A percentile compares a stretch with the other conserved stretches of the same genome.
These are phyloP conservation scores for Dendrostoma leiphaemia DNA, from an alignment of 2,329 filamentous ascomycete species.

Conservation along the genomic window DNA sequence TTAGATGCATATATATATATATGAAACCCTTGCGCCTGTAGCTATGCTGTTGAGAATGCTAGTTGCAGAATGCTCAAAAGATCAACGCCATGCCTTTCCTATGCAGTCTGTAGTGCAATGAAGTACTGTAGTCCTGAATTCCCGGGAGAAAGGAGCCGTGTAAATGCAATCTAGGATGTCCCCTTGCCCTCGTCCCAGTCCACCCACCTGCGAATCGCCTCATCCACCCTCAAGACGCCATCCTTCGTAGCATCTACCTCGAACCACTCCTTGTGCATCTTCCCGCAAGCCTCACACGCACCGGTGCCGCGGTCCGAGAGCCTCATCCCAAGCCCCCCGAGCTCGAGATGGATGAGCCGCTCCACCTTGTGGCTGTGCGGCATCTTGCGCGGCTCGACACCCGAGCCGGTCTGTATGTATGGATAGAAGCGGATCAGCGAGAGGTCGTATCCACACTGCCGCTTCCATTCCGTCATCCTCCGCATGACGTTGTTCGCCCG, in stretches of 20 bases:
- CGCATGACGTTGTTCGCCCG: slow-evolving; percentile 80
- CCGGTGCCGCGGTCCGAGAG: slow-evolving; percentile 47
- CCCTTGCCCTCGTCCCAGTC: slow-evolving; percentile 66
- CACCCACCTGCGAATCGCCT: slow-evolving; percentile 80
- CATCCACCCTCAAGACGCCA: slow-evolving; percentile 43
- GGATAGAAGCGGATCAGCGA: slow-evolving; percentile 91
- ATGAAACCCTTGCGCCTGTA: not conserved
- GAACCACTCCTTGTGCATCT: slow-evolving; percentile 93
- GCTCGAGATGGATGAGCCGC: slow-evolving; percentile 83
- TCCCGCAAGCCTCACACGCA: slow-evolving; percentile 72
- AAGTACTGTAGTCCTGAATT: not conserved
- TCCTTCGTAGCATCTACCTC: slow-evolving; percentile 58
- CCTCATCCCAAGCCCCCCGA: slow-evolving; percentile 61
- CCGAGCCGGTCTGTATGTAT: slow-evolving; percentile 55
- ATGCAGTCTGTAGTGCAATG: slow-evolving; percentile 32
- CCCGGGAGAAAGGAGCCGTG: not conserved
- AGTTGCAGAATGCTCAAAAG: not conserved
- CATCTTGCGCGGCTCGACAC: slow-evolving; percentile 62
- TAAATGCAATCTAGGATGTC: not conserved
- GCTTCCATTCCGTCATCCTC: slow-evolving; percentile 87
- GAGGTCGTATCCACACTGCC: slow-evolving; percentile 87
- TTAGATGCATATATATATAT: not conserved
- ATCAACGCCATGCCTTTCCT: not conserved
- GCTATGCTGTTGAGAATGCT: not conserved
- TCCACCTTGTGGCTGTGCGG: slow-evolving; percentile 87